Percentiles rank a stretch among this genome's conserved stretches.
Evolutionary conservation across 2,329 filamentous ascomycete species (phyloP).

Genomic region (Cytospora piceicola): DNA sequence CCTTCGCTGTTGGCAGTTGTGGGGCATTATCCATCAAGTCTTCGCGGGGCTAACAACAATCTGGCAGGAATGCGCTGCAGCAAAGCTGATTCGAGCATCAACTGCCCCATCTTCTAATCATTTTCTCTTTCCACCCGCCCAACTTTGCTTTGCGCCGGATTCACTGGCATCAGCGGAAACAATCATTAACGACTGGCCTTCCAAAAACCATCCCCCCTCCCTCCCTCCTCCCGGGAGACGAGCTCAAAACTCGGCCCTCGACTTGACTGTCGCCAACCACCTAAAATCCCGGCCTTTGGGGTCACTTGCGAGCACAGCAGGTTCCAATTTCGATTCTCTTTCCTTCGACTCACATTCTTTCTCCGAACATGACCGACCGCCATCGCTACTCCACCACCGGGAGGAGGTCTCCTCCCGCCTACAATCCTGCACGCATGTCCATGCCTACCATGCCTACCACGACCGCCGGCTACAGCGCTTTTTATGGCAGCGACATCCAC

Average conservation of each 20-base stretch:
- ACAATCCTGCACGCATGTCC: constrained; percentile 57
- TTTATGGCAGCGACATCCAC: constrained; percentile 59
- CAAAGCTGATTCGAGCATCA: constrained; percentile 13
- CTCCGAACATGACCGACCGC: constrained; percentile 51
- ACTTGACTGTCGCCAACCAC: background rate
- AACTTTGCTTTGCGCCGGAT: constrained; percentile 7
- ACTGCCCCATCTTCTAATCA: constrained; percentile 12
- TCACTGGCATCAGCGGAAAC: constrained; percentile 8
- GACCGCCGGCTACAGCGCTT: constrained; percentile 53
- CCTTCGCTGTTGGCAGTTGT: background rate
- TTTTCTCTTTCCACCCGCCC: constrained; percentile 1
- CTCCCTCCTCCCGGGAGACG: constrained; percentile 8
- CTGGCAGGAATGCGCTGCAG: constrained; percentile 20
- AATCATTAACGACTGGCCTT: constrained; percentile 7
- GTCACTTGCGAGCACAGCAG: constrained; percentile 1
- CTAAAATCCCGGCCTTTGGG: background rate
- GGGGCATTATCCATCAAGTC: constrained; percentile 2
- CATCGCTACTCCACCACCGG: constrained; percentile 46
- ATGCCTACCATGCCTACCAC: constrained; percentile 47
- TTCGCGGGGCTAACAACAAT: constrained; percentile 10
- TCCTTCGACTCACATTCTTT: background rate
- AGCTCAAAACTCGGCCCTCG: background rate
- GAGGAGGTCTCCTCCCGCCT: constrained; percentile 48
- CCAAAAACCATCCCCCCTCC: background rate
- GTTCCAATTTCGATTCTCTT: background rate